These are phyloP conservation scores for Botryotinia globosa DNA, from an alignment of 2,329 filamentous ascomycete genomes.

Conservation along the genomic window DNA sequence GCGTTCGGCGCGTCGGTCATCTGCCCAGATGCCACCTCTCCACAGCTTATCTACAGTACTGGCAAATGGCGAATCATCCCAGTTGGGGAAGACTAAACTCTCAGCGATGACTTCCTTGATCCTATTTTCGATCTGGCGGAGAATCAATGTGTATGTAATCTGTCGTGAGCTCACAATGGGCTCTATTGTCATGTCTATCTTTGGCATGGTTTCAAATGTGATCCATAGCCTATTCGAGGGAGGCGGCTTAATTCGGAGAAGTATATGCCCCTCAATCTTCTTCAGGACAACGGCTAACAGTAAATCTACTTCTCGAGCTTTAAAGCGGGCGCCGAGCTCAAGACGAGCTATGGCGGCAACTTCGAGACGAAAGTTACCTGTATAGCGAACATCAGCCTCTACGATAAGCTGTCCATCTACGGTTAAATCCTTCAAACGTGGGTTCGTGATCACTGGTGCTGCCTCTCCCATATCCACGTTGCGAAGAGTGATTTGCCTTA, in stretches of 20 bases:
- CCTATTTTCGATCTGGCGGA: constrained; percentile 88
- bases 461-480: constrained; percentile 83
- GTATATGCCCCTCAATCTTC: constrained; percentile 77
- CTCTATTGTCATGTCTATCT: constrained; percentile 90
- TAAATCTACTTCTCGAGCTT: constrained; percentile 83
- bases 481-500: constrained; percentile 79
- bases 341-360: constrained; percentile 91
- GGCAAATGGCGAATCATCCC: constrained; percentile 93
- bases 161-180: constrained; percentile 93
- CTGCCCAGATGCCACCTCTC: constrained; percentile 79
- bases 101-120: constrained; percentile 94
- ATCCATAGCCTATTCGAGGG: constrained; percentile 97
- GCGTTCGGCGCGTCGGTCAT: constrained; percentile 48
- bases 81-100: constrained; percentile 87
- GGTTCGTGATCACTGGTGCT: constrained; percentile 85
- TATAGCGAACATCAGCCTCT: constrained; percentile 85
- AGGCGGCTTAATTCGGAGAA: constrained; percentile 88
- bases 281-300: constrained; percentile 82
- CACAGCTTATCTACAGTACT: constrained; percentile 74
- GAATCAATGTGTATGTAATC: constrained; percentile 89
- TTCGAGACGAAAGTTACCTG: constrained; percentile 83
- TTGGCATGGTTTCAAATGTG: constrained; percentile 88
- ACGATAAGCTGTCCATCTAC: constrained; percentile 87
- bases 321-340: constrained; percentile 84
- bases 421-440: constrained; percentile 81